Evolutionary conservation across 2,329 filamentous ascomycete species (phyloP).

Genomic region (Rhinocladiella mackenziei): DNA sequence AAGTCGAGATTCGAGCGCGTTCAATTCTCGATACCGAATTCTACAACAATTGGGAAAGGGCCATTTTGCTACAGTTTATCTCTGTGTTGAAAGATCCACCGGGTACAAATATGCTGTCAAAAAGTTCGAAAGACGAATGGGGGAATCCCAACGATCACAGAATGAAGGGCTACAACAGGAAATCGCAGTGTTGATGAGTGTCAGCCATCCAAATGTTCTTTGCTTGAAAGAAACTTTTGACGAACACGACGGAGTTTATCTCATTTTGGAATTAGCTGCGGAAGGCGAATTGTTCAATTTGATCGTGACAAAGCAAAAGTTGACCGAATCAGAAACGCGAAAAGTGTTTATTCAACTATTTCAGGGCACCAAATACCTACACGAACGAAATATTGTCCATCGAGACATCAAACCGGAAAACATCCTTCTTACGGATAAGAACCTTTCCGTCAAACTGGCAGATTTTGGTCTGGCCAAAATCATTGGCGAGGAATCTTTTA

Average conservation of each 20-base stretch:
- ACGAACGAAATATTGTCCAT: slow-evolving; percentile 95
- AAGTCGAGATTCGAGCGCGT: slow-evolving; percentile 66
- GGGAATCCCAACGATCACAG: slow-evolving; percentile 77
- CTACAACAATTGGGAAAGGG: slow-evolving; percentile 86
- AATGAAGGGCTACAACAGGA: slow-evolving; percentile 88
- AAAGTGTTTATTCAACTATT: slow-evolving; percentile 90
- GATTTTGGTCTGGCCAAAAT: slow-evolving; percentile 98
- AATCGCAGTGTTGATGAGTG: slow-evolving; percentile 94
- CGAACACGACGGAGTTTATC: slow-evolving; percentile 82
- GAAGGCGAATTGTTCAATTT: slow-evolving; percentile 95
- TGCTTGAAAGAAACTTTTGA: slow-evolving; percentile 95
- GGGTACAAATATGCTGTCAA: slow-evolving; percentile 88
- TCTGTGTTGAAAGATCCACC: slow-evolving; percentile 79
- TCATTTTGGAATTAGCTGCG: slow-evolving; percentile 83
- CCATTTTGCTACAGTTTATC: slow-evolving; percentile 89
- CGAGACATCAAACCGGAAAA: slow-evolving; percentile 98
- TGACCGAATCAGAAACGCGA: slow-evolving; percentile 77
- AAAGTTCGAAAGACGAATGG: slow-evolving; percentile 80
- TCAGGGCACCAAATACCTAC: slow-evolving; percentile 89
- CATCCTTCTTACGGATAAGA: slow-evolving; percentile 80
- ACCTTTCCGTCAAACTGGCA: slow-evolving; percentile 82
- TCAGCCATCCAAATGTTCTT: slow-evolving; percentile 87
- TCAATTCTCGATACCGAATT: slow-evolving; percentile 80
- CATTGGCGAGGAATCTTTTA: slow-evolving; percentile 97
- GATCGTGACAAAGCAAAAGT: slow-evolving; percentile 85